Evolutionary conservation across 108 stramenopile genomes (phyloP).

Genomic region (Ochromonas danica): DNA sequence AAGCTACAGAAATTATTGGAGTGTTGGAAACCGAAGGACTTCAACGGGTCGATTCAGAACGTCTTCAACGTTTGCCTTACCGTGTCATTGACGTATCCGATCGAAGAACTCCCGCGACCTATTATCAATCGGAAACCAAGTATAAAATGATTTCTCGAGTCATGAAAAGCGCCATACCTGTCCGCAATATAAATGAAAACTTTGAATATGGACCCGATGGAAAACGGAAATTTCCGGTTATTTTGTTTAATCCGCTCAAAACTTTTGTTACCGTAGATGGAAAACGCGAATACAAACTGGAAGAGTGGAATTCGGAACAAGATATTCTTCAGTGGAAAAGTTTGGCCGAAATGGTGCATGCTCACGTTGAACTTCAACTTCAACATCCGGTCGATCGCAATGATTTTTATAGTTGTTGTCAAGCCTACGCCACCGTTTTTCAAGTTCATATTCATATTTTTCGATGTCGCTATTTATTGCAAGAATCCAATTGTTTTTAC

Average conservation of each 20-base stretch:
- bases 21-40: constrained; percentile 14
- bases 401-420: constrained; percentile 17
- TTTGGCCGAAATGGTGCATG: constrained; percentile 14
- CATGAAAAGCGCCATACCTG: constrained; percentile 14
- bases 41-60: constrained; percentile 14
- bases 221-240: constrained; percentile 16
- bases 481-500: constrained; percentile 17
- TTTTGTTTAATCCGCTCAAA: constrained; percentile 17
- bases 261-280: constrained; percentile 15
- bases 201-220: constrained; percentile 15
- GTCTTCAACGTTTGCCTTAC: constrained; percentile 15
- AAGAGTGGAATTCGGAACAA: constrained; percentile 15
- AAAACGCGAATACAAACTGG: constrained; percentile 15
- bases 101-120: constrained; percentile 4
- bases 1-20: constrained; percentile 17
- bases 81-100: constrained; percentile 14
- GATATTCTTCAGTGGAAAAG: constrained; percentile 16
- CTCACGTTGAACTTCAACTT: constrained; percentile 15
- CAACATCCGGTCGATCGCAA: constrained; percentile 13
- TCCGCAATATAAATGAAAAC: constrained; percentile 17
- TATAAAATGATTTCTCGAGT: constrained; percentile 17
- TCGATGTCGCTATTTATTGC: constrained; percentile 15
- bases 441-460: constrained; percentile 17
- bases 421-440: constrained; percentile 14
- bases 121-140: constrained; percentile 16